Conservation (phyloP, 1,284 basidiomycete genomes). For the Testicularia cyperi region DNA sequence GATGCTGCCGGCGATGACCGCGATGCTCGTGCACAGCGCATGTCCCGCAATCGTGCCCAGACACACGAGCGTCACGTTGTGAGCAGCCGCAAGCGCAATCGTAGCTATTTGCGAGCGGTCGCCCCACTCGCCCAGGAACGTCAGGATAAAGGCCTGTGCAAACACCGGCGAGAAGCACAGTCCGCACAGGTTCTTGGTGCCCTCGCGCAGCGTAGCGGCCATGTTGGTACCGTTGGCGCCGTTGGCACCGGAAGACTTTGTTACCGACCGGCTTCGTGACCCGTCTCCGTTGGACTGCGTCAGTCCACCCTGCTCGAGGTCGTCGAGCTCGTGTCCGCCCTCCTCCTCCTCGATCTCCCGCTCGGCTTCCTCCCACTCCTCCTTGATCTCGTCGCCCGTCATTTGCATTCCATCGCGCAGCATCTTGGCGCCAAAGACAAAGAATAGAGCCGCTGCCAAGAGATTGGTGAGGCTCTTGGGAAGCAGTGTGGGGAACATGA, state of each 20-base stretch:
- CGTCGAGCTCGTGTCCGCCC: slow-evolving; percentile 72
- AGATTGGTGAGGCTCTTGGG: slow-evolving; percentile 69
- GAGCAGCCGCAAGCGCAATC: slow-evolving; percentile 90
- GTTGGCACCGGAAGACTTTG: too few species aligned
- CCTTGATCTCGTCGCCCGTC: slow-evolving; percentile 60
- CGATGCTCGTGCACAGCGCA: slow-evolving; percentile 80
- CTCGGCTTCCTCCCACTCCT: slow-evolving; percentile 74
- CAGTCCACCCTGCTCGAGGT: slow-evolving; percentile 27
- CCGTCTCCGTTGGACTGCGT: too few species aligned
- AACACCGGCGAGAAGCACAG: slow-evolving; percentile 87
- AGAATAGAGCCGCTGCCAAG: slow-evolving; percentile 68
- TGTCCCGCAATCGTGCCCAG: slow-evolving; percentile 89
- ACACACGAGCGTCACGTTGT: slow-evolving; percentile 79
- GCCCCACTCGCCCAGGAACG: slow-evolving; percentile 98
- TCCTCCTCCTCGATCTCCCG: slow-evolving; percentile 74
- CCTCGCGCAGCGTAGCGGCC: slow-evolving; percentile 63
- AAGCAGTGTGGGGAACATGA: slow-evolving; percentile 51
- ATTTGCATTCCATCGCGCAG: slow-evolving; percentile 43
- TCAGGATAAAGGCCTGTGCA: slow-evolving; percentile 90
- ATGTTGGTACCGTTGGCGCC: background rate
- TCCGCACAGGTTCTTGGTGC: slow-evolving; percentile 77
- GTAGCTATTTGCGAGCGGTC: slow-evolving; percentile 97
- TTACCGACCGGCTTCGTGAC: too few species aligned
- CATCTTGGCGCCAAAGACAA: slow-evolving; percentile 54
- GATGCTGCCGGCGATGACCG: slow-evolving; percentile 85